These are phyloP conservation scores for Podila minutissima DNA, from an alignment of 192 early-diverging fungal genomes.

Conservation along the genomic window DNA sequence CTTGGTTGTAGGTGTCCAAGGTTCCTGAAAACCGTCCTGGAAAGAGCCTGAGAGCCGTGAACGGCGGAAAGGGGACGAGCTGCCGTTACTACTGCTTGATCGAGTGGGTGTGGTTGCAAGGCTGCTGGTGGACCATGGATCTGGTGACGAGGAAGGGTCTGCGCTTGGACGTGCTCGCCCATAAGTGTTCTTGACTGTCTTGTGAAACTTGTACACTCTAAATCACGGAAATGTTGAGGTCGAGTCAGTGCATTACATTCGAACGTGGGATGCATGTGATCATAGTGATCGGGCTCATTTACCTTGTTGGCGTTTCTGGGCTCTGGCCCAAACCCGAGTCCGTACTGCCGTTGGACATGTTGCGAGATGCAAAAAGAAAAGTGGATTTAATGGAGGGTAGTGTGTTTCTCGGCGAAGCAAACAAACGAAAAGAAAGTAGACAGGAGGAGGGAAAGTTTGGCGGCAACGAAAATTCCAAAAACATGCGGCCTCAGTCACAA, in stretches of 20 bases:
- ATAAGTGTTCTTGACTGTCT: conserved; percentile 29
- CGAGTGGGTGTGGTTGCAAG: background rate
- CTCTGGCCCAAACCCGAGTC: background rate
- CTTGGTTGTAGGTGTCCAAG: conserved; percentile 13
- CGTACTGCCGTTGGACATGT: too few relatives aligned
- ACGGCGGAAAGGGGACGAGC: conserved; percentile 4
- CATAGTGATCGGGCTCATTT: background rate
- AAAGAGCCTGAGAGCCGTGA: conserved; percentile 18
- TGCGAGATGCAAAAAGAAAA: too few relatives aligned
- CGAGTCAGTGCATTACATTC: background rate
- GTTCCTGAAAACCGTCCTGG: background rate
- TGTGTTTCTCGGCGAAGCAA: too few relatives aligned
- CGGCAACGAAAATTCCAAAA: too few relatives aligned
- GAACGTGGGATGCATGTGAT: background rate
- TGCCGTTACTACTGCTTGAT: background rate
- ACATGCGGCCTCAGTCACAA: background rate
- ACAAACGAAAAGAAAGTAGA: too few relatives aligned
- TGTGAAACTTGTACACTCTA: conserved; percentile 42
- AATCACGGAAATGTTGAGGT: too few relatives aligned
- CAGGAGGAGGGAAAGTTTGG: too few relatives aligned
- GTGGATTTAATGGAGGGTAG: too few relatives aligned
- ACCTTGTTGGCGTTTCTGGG: conserved; percentile 18
- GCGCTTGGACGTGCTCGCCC: conserved; percentile 14
- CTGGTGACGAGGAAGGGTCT: conserved; percentile 11
- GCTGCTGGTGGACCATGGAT: conserved; percentile 10